Base-by-base conservation (phyloP, 345 rosid species). In the Tarenaya hassleriana region DNA sequence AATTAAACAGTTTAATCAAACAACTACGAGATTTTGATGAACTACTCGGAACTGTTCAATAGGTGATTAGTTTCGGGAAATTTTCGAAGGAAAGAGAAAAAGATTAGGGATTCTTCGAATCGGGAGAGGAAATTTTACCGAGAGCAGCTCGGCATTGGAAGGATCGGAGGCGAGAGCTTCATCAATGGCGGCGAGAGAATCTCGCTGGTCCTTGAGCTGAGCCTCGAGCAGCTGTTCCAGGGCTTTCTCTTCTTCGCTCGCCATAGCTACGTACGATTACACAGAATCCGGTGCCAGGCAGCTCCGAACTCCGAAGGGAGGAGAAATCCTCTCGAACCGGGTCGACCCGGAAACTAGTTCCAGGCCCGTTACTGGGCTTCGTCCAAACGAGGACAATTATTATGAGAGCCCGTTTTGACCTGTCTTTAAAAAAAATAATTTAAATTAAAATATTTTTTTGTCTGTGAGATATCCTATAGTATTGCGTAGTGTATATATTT, bases 101-200 rank as follows among this genome's bases (percentile, higher is more conserved):
- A 24, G 29, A 24, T 24, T 24, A 24, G 29, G 29, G 29, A 24
- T 24, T 24, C 29, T 24, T 52, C 27, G 14, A 54, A 19, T 47
- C 4, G 16, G 39, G 31, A 50, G 18, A 24, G 31, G 43, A 20
- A 24, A 29, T 1, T 6, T 29, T 77, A 87, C 98, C 55, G 83
- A 75, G 58, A 82, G 76, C 41, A 91, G 82, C 43, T 91, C 95
- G 34, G 65, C 55, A 63, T 91, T 70, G 63, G 75, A 61, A 4
- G 87, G 78, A 42, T 91, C 96, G 37, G 80, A 74, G 47, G 53
- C 63, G n/a, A 91, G 75, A 55, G 84, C 95, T 35, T 87, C 85
- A 16, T 74, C 52, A 21, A 90, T 52, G 63, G 82, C 77, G 33
- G 76, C 60, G 19, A 91, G 85, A 3, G 98, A 82, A 13, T 84